Evolutionary conservation across 2,329 filamentous ascomycete genomes (phyloP), one percentile per base, ranked within the genome.

Genomic region (Botrytis pseudocinerea): DNA sequence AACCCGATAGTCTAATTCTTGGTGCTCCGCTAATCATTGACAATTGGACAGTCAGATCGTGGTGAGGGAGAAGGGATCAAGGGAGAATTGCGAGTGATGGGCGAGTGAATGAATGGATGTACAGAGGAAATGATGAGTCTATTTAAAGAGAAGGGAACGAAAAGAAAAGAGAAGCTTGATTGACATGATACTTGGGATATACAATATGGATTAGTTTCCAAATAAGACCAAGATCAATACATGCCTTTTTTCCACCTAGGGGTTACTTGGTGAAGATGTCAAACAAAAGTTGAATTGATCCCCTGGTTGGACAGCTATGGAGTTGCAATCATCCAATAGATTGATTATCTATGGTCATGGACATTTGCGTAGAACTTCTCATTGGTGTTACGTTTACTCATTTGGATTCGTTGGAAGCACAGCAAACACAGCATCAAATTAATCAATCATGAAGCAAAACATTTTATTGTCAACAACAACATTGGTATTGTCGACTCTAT

Each of bases 1-100:
- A 57, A 42, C 48, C 65, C 65, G 65, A 68, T 68, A 68, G 65
- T 68, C 22, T 68, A 68, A 68, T 68, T 28, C 65, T 68, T 22
- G 25, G 48, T 42, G 65, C 35, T 68, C 65, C 65, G 65, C 65
- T 57, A 68, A 65, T 64, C 62, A 46, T 28, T 65, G 63, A 65
- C 28, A 32, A 57, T 57, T 57, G 51, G 51, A 57, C 51, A 28
- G 51, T 28, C 51, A 57, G 51, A 57, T 57, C 51, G n/a, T 57
- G 18, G 1, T 28, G 63, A 65, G 20, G 44, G 62, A 65, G 62
- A 68, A 68, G 65, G 48, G 48, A 68, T 68, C 65, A 57, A 42
- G 38, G 48, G 48, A 68, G 64, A 68, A 68, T 16, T 48, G 32
- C 16, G 12, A 25, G 48, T 40, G 60, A 62, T 40, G 38, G 7